These are phyloP conservation scores for Hibiscus tridactylites DNA, from an alignment of 345 rosid species.

Conservation along the genomic window DNA sequence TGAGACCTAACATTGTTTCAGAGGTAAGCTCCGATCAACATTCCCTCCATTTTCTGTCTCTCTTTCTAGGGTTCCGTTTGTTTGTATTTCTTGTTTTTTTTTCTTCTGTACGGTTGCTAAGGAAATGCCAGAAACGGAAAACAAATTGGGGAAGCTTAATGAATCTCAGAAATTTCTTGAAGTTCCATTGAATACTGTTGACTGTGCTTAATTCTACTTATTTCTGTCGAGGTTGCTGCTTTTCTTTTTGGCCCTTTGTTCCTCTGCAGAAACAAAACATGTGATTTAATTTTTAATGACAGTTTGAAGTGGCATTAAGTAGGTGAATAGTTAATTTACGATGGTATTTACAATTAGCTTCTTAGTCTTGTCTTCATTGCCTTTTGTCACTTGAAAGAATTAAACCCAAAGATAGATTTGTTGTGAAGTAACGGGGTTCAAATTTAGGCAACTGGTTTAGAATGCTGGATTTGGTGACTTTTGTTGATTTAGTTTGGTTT, in stretches of 20 bases:
- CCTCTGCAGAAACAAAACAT: no score
- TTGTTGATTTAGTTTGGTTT: background rate
- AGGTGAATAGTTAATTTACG: background rate
- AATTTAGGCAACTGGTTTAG: background rate
- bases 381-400: background rate
- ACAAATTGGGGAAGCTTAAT: background rate
- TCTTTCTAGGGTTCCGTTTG: background rate
- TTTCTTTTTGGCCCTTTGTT: background rate
- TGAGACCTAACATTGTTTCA: conserved; percentile 44
- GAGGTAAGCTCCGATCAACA: conserved; percentile 31
- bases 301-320: background rate
- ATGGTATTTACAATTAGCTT: background rate
- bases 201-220: background rate
- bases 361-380: background rate
- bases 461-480: background rate
- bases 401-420: background rate
- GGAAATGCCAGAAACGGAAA: background rate
- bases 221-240: background rate
- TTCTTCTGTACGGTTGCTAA: background rate
- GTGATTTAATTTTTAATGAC: background rate
- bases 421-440: background rate
- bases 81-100: background rate
- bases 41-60: background rate
- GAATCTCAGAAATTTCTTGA: background rate
- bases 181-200: background rate